Percentiles rank a stretch among this genome's conserved stretches.
Conservation (phyloP, 805 yeast species). For the Starmerella geochares region DNA sequence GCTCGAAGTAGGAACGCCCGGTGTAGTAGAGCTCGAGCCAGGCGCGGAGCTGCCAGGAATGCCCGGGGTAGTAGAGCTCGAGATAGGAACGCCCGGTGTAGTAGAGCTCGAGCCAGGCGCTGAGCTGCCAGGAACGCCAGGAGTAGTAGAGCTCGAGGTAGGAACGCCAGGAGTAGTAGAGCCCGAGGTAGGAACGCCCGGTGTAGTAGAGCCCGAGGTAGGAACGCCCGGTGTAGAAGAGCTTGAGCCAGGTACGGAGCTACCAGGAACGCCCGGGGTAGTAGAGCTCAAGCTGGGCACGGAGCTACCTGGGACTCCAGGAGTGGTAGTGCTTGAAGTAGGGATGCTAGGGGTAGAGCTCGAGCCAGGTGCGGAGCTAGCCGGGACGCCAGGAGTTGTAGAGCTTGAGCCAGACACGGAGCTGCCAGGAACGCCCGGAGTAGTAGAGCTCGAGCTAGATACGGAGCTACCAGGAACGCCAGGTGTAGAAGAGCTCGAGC, state of each 20-base stretch:
- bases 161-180: too few species aligned
- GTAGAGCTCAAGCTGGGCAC: background rate
- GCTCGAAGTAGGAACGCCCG: background rate
- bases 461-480: too few species aligned
- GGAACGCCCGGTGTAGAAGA: background rate
- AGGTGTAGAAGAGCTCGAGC: conserved; percentile 21
- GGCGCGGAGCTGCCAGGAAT: too few species aligned
- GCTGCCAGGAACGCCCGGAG: too few species aligned
- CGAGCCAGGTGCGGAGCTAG: background rate
- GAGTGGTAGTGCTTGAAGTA: background rate
- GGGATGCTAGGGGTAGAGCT: background rate
- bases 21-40: too few species aligned
- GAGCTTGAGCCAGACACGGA: background rate
- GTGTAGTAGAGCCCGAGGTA: background rate
- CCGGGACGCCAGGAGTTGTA: background rate
- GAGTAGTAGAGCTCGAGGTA: too few species aligned
- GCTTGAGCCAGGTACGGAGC: background rate
- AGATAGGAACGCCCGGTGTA: too few species aligned
- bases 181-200: background rate
- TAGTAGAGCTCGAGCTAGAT: conserved; percentile 7
- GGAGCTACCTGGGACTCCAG: background rate
- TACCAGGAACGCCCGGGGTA: background rate
- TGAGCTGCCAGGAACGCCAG: too few species aligned
- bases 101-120: too few species aligned
- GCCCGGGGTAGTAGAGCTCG: too few species aligned